Conservation (phyloP, 164 flowering plant species). For the Euptelea pleiosperma region DNA sequence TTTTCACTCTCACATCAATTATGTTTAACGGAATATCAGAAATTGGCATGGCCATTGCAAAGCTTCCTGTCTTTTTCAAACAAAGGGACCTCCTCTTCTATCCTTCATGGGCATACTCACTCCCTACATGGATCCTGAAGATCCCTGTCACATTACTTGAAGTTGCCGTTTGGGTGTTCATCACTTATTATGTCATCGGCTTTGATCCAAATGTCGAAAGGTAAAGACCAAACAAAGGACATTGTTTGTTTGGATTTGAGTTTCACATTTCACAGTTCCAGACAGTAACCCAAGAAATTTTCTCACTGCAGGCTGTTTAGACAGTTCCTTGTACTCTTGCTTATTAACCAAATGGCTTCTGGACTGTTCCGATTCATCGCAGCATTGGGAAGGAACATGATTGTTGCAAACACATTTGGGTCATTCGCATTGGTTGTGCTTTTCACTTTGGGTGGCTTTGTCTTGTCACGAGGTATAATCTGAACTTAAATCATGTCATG, state of each 20-base stretch:
- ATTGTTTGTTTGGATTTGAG: background rate
- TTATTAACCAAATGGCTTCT: conserved; percentile 53
- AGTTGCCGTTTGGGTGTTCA: conserved; percentile 43
- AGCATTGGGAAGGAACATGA: conserved; percentile 44
- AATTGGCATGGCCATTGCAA: conserved; percentile 42
- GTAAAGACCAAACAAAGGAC: conserved; percentile 15
- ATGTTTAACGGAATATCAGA: conserved; percentile 57
- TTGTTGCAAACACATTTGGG: conserved; percentile 51
- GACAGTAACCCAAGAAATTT: background rate
- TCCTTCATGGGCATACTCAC: conserved; percentile 79
- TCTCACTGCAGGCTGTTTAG: conserved; percentile 42
- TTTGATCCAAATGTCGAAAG: conserved; percentile 49
- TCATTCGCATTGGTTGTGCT: conserved; percentile 34
- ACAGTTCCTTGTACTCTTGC: conserved; percentile 39
- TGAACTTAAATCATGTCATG: background rate
- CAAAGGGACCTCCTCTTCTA: conserved; percentile 74
- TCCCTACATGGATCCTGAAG: conserved; percentile 69
- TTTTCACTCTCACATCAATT: conserved; percentile 28
- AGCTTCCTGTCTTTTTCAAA: conserved; percentile 80
- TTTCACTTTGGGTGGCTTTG: conserved; percentile 42
- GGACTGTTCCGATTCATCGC: conserved; percentile 44
- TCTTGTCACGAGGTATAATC: conserved; percentile 42
- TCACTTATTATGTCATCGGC: conserved; percentile 55
- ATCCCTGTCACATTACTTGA: conserved; percentile 52
- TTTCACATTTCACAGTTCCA: background rate